Conservation (phyloP, 805 yeast genomes). For the Wickerhamiella lipophila region DNA sequence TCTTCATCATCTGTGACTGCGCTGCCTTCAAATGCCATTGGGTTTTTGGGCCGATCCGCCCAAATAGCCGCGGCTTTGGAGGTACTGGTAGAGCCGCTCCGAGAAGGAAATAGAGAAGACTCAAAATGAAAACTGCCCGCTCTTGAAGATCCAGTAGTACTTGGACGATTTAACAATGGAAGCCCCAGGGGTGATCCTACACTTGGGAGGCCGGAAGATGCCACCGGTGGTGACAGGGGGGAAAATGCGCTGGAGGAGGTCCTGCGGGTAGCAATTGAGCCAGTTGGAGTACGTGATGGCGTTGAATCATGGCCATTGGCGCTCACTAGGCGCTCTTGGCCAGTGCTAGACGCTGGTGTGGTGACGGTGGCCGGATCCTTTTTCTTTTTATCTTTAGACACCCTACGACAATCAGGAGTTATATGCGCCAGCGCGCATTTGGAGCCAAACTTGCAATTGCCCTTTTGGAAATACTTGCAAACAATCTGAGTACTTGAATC, state of each 20-base stretch:
- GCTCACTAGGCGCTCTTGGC: not conserved
- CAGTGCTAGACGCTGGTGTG: not conserved
- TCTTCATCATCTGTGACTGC: constrained; percentile 36
- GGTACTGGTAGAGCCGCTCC: constrained; percentile 5
- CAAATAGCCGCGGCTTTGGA: constrained; percentile 13
- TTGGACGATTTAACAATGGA: constrained; percentile 3
- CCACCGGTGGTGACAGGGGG: not conserved
- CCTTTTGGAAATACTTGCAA: constrained; percentile 89
- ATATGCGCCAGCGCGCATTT: constrained; percentile 92
- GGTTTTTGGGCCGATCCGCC: constrained; percentile 15
- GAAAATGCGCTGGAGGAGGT: not conserved
- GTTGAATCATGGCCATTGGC: not conserved
- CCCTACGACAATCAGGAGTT: constrained; percentile 76
- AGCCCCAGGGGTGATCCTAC: constrained; percentile 9
- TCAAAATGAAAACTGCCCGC: constrained; percentile 12
- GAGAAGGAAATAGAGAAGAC: constrained; percentile 12
- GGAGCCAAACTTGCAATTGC: constrained; percentile 91
- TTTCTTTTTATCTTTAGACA: constrained; percentile 31
- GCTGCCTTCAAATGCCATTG: constrained; percentile 23
- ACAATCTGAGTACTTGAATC: constrained; percentile 36
- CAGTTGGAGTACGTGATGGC: not conserved
- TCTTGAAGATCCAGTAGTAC: constrained; percentile 9
- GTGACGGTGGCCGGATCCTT: not conserved
- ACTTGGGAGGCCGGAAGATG: not conserved
- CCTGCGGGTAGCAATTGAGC: not conserved